Conservation (phyloP, 1,284 basidiomycete genomes). For the Phlebopus sp. region DNA sequence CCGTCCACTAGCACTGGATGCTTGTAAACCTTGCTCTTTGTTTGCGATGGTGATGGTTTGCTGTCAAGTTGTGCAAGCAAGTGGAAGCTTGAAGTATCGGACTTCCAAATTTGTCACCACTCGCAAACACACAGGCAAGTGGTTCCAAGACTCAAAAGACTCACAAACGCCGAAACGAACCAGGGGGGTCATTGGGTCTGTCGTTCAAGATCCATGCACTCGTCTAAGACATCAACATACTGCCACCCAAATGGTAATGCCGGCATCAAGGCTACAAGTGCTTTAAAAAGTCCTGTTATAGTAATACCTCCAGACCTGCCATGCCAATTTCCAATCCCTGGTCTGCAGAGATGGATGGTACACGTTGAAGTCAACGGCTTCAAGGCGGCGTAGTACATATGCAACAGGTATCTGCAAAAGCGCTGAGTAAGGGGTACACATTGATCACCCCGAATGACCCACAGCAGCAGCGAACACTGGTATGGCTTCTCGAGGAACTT, state of each 20-base stretch:
- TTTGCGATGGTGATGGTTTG: conserved; percentile 35
- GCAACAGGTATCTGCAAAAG: conserved; percentile 66
- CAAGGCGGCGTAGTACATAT: conserved; percentile 71
- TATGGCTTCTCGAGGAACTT: conserved; percentile 64
- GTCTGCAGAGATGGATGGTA: conserved; percentile 71
- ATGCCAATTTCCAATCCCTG: conserved; percentile 85
- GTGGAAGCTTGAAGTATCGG: conserved; percentile 34
- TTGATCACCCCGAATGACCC: conserved; percentile 30
- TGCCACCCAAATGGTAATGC: conserved; percentile 24
- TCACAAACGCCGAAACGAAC: neutral
- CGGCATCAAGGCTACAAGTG: conserved; percentile 22
- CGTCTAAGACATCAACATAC: neutral
- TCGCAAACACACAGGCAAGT: too few species aligned
- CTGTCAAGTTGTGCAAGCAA: conserved; percentile 31
- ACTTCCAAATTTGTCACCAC: conserved; percentile 37
- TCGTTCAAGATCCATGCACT: neutral
- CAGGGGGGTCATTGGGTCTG: neutral
- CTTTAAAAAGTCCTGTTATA: conserved; percentile 56
- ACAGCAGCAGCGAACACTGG: conserved; percentile 81
- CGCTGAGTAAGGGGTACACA: conserved; percentile 15
- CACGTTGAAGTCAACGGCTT: conserved; percentile 79
- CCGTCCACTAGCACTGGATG: neutral
- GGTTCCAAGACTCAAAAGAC: neutral
- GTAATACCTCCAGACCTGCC: conserved; percentile 79
- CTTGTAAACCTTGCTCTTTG: conserved; percentile 21